A percentile compares a stretch with the other conserved stretches of the same genome.
Conservation (phyloP, 78 protist genomes). For the Dictyostelium brefeldianum region DNA sequence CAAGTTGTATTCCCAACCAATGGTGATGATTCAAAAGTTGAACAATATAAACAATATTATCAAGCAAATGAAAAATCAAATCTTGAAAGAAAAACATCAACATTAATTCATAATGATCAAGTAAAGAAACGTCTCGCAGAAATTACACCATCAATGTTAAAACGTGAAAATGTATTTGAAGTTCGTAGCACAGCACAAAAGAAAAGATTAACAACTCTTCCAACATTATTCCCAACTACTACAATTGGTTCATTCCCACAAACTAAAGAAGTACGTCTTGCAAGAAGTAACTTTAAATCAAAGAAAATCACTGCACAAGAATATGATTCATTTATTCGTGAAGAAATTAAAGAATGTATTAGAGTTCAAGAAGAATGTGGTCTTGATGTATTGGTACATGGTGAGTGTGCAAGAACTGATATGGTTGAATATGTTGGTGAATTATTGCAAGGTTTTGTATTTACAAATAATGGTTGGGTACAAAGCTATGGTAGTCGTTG, state of each 20-base stretch:
- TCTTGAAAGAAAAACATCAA: not conserved
- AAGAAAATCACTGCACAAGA: slow-evolving; percentile 59
- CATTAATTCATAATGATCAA: slow-evolving; percentile 18
- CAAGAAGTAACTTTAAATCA: slow-evolving; percentile 46
- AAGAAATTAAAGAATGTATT: slow-evolving; percentile 70
- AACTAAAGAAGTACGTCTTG: slow-evolving; percentile 83
- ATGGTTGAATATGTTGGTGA: slow-evolving; percentile 92
- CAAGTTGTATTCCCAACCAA: not conserved
- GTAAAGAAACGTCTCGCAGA: slow-evolving; percentile 34
- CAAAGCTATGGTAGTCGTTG: slow-evolving; percentile 89
- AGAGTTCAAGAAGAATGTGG: slow-evolving; percentile 85
- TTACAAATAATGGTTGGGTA: slow-evolving; percentile 91
- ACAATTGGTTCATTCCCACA: slow-evolving; percentile 95
- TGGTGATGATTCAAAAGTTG: not conserved
- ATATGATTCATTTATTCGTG: slow-evolving; percentile 73
- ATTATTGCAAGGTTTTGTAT: slow-evolving; percentile 80
- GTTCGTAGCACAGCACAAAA: slow-evolving; percentile 56
- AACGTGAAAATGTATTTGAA: slow-evolving; percentile 44
- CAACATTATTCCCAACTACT: slow-evolving; percentile 89
- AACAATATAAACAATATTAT: not conserved
- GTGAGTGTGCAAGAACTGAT: slow-evolving; percentile 90
- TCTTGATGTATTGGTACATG: slow-evolving; percentile 90
- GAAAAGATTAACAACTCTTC: slow-evolving; percentile 46
- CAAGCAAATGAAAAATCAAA: slow-evolving; percentile 12
- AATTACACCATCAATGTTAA: slow-evolving; percentile 80